These are phyloP conservation scores for Xylaria sp. DNA, from an alignment of 2,329 filamentous ascomycete genomes.

Conservation along the genomic window DNA sequence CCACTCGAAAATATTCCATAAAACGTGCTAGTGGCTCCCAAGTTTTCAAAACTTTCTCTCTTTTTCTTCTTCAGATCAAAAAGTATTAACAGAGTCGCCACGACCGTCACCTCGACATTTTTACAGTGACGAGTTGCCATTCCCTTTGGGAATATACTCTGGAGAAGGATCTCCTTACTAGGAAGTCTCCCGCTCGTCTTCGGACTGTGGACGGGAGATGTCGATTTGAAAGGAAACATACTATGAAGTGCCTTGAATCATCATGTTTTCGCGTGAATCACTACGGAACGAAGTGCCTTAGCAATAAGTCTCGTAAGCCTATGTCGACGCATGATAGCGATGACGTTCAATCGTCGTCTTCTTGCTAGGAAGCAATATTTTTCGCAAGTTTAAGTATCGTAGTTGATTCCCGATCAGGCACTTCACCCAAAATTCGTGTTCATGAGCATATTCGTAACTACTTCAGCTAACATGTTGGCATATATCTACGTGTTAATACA, in stretches of 20 bases:
- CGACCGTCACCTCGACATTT: conserved; percentile 66
- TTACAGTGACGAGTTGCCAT: conserved; percentile 73
- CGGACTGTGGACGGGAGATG: conserved; percentile 64
- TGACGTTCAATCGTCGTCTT: neutral
- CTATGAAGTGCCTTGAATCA: conserved; percentile 2
- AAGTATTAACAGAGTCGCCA: conserved; percentile 70
- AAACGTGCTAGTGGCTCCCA: conserved; percentile 39
- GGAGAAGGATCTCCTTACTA: conserved; percentile 70
- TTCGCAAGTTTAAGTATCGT: neutral
- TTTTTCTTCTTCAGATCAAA: conserved; percentile 67
- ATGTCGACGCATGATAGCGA: neutral
- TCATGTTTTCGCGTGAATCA: neutral
- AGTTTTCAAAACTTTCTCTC: conserved; percentile 48
- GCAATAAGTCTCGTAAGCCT: neutral
- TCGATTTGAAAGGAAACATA: conserved; percentile 69
- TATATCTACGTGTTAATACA: neutral
- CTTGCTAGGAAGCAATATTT: neutral
- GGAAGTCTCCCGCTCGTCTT: conserved; percentile 67
- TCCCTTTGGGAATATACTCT: conserved; percentile 63
- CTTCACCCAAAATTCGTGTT: neutral
- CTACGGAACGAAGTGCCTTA: neutral
- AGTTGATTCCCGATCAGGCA: too few species aligned
- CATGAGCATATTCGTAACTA: neutral
- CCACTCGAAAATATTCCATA: conserved; percentile 35
- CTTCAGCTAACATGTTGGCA: neutral